Evolutionary conservation across 139 green algal species (phyloP), one percentile per base, ranked within the genome.

Genomic region (Desmodesmus armatus): DNA sequence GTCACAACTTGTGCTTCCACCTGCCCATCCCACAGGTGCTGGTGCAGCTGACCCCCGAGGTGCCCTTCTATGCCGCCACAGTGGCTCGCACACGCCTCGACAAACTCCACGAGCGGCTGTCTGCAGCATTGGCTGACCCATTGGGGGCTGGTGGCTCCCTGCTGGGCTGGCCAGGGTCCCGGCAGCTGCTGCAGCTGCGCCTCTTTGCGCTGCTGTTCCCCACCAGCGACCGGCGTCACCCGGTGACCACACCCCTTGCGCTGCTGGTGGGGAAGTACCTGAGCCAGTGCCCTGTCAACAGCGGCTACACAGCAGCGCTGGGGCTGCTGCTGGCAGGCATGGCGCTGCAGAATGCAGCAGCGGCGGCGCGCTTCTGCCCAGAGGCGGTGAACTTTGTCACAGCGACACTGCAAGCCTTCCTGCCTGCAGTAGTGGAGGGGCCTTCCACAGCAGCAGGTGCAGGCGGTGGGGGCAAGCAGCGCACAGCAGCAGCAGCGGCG

Each of bases 21-120:
- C n/a, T n/a, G n/a, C n/a, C n/a, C n/a, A n/a, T n/a, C n/a, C n/a
- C n/a, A n/a, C n/a, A n/a, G 1, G 63, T 89, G 1, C 87, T 99
- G 25, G 39, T 95, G 41, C 86, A 91, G 70, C 47, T 98, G 17
- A 93, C 91, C 43, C 74, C 85, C 4, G 88, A 95, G 75, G 95
- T 98, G 74, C 97, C 97, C 0, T 95, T 96, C 79, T 99, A 98
- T 80, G 94, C 95, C 0, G 96, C 95, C 37, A 97, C 95, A 1
- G 89, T 96, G 3, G 96, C 95, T 1, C 90, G 95, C 2, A 91
- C 97, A 11, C 91, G 97, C 53, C 83, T 99, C 21, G 60, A 83
- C 25, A 89, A 87, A 43, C 93, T 97, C 85, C 80, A 90, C 25
- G 80, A 93, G 3, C 84, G 85, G 27, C 87, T 97, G 25, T 75